phyloP scores from a whole-genome alignment of 805 yeast species.

The Candida incommunis region DNA sequence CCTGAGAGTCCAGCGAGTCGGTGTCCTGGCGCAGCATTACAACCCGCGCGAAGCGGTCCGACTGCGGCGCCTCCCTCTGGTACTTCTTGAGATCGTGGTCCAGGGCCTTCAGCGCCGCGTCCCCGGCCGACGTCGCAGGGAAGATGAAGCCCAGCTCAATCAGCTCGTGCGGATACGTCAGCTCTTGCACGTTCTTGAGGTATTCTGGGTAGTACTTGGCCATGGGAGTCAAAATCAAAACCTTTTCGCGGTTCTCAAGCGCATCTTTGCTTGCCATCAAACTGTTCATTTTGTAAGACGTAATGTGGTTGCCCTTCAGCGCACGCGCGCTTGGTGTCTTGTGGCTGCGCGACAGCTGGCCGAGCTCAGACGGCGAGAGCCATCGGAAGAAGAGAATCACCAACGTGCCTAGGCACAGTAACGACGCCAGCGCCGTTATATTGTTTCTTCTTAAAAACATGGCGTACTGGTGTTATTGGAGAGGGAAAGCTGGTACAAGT shows the following conservation, averaged over 20 bases:
- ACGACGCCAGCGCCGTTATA: constrained; percentile 1
- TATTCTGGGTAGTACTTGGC: constrained; percentile 72
- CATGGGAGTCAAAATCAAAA: constrained; percentile 81
- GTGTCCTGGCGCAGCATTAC: constrained; percentile 88
- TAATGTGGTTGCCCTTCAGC: constrained; percentile 9
- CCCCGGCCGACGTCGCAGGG: constrained; percentile 76
- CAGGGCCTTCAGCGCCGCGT: constrained; percentile 53
- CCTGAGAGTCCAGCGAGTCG: constrained; percentile 50
- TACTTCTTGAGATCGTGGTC: constrained; percentile 62
- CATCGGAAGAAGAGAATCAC: background rate
- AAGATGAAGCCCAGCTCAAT: constrained; percentile 84
- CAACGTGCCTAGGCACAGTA: background rate
- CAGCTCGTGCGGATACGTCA: constrained; percentile 72
- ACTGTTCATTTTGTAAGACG: constrained; percentile 45
- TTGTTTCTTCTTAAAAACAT: background rate
- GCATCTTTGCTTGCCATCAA: constrained; percentile 61
- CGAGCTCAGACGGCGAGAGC: background rate
- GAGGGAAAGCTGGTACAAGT: too few relatives aligned
- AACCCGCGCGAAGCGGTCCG: constrained; percentile 62
- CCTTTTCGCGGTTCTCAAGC: constrained; percentile 62
- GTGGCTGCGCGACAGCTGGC: constrained; percentile 10
- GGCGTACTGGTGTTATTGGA: too few relatives aligned
- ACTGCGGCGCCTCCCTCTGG: constrained; percentile 44
- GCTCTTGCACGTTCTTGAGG: constrained; percentile 68
- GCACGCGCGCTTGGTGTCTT: constrained; percentile 14